Evolutionary conservation across 805 yeast genomes (phyloP).

Genomic region (Ogataea salicorniae): DNA sequence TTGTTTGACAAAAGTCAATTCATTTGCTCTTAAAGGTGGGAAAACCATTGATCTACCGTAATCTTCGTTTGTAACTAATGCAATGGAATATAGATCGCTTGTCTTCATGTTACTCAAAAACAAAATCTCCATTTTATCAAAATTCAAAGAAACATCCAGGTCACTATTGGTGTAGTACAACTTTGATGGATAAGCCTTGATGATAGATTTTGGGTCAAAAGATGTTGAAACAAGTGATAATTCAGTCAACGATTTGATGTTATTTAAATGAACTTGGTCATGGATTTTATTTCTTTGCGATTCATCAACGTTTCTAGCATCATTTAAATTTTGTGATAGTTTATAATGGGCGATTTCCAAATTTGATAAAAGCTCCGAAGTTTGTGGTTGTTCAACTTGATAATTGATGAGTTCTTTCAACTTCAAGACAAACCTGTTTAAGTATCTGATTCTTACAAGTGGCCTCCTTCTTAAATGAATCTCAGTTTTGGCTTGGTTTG

Average conservation of each 20-base stretch:
- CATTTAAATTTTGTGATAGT: conserved; percentile 11
- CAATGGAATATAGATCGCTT: conserved; percentile 12
- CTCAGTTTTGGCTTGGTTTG: conserved; percentile 24
- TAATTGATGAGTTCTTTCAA: conserved; percentile 17
- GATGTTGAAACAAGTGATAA: conserved; percentile 18
- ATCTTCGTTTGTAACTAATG: conserved; percentile 28
- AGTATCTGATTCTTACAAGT: conserved; percentile 24
- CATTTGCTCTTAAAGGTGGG: conserved; percentile 29
- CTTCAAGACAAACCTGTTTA: conserved; percentile 19
- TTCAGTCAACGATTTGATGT: conserved; percentile 22
- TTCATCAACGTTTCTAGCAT: conserved; percentile 22
- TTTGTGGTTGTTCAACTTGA: conserved; percentile 15
- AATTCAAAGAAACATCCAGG: conserved; percentile 19
- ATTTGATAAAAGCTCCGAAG: conserved; percentile 21
- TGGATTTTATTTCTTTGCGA: conserved; percentile 16
- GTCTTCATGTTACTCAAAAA: conserved; percentile 9
- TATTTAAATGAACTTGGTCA: conserved; percentile 11
- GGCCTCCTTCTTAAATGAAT: conserved; percentile 28
- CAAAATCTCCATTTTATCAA: conserved; percentile 14
- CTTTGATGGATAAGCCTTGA: conserved; percentile 12
- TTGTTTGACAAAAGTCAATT: conserved; percentile 19
- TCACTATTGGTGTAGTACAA: conserved; percentile 24
- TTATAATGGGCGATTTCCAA: conserved; percentile 20
- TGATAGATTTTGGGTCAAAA: conserved; percentile 8
- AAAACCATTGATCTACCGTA: conserved; percentile 29